A percentile compares a stretch with the other conserved stretches of the same genome.
Evolutionary conservation across 768 basidiomycete species (phyloP).

Genomic region (Sporobolomyces phaffii): DNA sequence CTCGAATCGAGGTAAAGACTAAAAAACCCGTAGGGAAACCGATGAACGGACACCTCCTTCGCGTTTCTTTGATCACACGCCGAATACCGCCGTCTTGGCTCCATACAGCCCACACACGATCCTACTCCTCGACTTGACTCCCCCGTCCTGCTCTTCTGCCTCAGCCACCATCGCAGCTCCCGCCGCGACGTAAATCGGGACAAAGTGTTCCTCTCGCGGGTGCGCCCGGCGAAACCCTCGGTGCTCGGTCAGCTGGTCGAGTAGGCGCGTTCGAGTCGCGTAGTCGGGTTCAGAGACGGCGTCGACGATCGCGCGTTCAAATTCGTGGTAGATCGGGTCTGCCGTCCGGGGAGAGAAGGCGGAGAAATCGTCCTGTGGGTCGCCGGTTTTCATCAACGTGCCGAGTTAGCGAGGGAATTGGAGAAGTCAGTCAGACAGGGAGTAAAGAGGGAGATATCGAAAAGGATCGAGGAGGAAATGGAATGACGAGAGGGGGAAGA

Average conservation of each 20-base stretch:
- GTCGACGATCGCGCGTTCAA: constrained; percentile 58
- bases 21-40: no score
- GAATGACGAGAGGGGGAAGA: no score
- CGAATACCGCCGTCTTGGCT: constrained; percentile 55
- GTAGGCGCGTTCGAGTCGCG: constrained; percentile 54
- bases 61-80: background rate
- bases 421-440: no score
- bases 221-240: constrained; percentile 62
- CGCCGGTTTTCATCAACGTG: no score
- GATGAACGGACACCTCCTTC: no score
- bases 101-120: constrained; percentile 57
- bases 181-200: constrained; percentile 69
- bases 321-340: constrained; percentile 53
- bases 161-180: constrained; percentile 66
- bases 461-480: background rate
- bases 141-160: constrained; percentile 43
- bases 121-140: constrained; percentile 48
- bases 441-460: no score
- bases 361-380: constrained; percentile 51
- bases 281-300: constrained; percentile 52
- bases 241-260: constrained; percentile 57
- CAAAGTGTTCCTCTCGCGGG: constrained; percentile 73
- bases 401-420: no score
- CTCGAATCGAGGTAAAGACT: no score
- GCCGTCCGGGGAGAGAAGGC: constrained; percentile 56